These are phyloP conservation scores for Epichloe baconii DNA, from an alignment of 2,329 filamentous ascomycete species.

Conservation along the genomic window DNA sequence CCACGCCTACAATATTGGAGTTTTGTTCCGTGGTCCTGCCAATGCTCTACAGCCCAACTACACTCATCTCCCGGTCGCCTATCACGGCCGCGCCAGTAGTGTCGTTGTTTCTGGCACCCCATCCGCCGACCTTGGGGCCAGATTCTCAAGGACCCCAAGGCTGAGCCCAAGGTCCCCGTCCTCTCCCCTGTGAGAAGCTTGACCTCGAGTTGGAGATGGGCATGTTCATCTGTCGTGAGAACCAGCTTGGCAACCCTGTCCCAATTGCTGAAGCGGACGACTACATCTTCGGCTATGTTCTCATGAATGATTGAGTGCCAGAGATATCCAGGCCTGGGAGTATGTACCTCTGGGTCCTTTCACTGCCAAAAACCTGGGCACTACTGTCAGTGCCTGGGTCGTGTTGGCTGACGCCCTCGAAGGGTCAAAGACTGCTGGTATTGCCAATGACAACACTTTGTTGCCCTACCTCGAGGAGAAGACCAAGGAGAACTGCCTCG, in stretches of 20 bases:
- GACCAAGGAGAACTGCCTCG: conserved; percentile 20
- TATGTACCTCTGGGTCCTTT: conserved; percentile 50
- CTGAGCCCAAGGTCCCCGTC: conserved; percentile 40
- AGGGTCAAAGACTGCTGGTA: conserved; percentile 12
- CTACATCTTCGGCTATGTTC: conserved; percentile 55
- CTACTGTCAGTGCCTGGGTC: conserved; percentile 49
- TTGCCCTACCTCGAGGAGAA: conserved; percentile 43
- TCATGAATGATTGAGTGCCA: conserved; percentile 52
- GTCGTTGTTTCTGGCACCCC: conserved; percentile 61
- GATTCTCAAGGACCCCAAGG: conserved; percentile 40
- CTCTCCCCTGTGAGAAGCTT: conserved; percentile 47
- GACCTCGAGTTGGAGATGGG: conserved; percentile 73
- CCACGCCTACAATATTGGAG: conserved; percentile 59
- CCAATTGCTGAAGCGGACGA: conserved; percentile 54
- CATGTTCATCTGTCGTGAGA: conserved; percentile 56
- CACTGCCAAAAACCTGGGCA: conserved; percentile 48
- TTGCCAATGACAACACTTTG: conserved; percentile 22
- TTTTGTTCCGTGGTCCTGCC: conserved; percentile 57
- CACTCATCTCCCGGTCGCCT: conserved; percentile 66
- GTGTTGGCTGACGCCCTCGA: conserved; percentile 45
- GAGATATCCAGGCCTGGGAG: conserved; percentile 49
- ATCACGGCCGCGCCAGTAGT: conserved; percentile 66
- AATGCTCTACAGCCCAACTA: conserved; percentile 75
- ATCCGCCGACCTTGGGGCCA: conserved; percentile 64
- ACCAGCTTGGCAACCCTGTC: conserved; percentile 54